These are phyloP conservation scores for Schoenoplectus tabernaemontani DNA, from an alignment of 202 grass and related monocot genomes.

Conservation along the genomic window DNA sequence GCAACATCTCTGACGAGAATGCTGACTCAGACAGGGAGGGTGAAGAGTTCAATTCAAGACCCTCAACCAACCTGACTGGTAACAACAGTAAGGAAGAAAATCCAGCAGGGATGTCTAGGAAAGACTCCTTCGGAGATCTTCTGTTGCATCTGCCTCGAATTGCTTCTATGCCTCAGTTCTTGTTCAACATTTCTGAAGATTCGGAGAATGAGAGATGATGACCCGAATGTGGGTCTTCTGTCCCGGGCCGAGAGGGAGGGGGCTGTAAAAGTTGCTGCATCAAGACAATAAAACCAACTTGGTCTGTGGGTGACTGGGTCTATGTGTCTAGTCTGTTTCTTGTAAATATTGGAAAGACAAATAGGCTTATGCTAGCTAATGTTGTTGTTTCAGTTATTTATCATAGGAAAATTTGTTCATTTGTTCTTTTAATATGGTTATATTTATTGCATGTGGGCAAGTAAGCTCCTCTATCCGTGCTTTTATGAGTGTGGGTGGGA, in stretches of 20 bases:
- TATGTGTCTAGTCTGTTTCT: conserved; percentile 16
- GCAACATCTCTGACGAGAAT: conserved; percentile 2
- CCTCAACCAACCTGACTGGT: not conserved
- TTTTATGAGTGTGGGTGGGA: too few relatives aligned
- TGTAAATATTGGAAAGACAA: conserved; percentile 26
- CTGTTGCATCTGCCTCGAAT: conserved; percentile 41
- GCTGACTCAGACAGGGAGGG: conserved; percentile 24
- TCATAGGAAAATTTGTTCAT: conserved; percentile 30
- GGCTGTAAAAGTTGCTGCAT: conserved; percentile 17
- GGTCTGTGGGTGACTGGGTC: not conserved
- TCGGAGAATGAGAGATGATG: conserved; percentile 41
- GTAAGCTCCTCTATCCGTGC: too few relatives aligned
- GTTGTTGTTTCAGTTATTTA: conserved; percentile 13
- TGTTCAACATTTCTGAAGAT: conserved; percentile 44
- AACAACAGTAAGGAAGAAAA: conserved; percentile 7
- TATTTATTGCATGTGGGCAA: conserved; percentile 9
- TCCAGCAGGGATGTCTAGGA: conserved; percentile 31
- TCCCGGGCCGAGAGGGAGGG: not conserved
- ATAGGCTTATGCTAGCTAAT: conserved; percentile 13
- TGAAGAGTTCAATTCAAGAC: conserved; percentile 35
- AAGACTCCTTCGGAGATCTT: conserved; percentile 39
- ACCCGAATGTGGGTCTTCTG: not conserved
- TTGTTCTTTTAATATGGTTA: conserved; percentile 15
- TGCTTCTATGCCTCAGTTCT: conserved; percentile 39
- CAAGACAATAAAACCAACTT: conserved; percentile 8